Percentiles rank a stretch among this genome's conserved stretches.
These are phyloP conservation scores for Rutstroemia sp. DNA, from an alignment of 2,329 filamentous ascomycete species.

Conservation along the genomic window DNA sequence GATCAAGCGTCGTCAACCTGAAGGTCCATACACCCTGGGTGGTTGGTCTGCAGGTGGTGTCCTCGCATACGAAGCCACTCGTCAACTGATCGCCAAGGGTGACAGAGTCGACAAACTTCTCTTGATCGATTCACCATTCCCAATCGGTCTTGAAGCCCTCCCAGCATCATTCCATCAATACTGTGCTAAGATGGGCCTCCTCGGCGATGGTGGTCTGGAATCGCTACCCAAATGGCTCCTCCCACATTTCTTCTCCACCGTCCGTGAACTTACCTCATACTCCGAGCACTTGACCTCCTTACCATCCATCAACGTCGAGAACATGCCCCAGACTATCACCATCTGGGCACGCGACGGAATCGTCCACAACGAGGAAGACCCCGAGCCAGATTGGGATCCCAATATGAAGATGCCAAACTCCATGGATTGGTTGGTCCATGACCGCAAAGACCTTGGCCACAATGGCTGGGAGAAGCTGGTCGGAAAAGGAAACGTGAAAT, in stretches of 20 bases:
- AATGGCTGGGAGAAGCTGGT: constrained; percentile 50
- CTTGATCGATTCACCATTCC: constrained; percentile 58
- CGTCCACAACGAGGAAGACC: constrained; percentile 52
- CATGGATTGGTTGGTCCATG: constrained; percentile 63
- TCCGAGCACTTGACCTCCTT: constrained; percentile 60
- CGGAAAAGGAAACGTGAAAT: constrained; percentile 13
- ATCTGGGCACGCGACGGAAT: constrained; percentile 70
- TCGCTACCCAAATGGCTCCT: constrained; percentile 58
- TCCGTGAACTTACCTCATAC: constrained; percentile 47
- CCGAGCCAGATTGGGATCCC: constrained; percentile 52
- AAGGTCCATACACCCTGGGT: constrained; percentile 58
- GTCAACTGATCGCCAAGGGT: constrained; percentile 48
- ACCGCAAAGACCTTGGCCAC: constrained; percentile 61
- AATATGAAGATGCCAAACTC: constrained; percentile 36
- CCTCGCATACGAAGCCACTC: constrained; percentile 59
- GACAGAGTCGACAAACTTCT: constrained; percentile 52
- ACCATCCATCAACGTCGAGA: constrained; percentile 43
- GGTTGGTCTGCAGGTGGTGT: constrained; percentile 73
- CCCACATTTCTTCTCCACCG: constrained; percentile 56
- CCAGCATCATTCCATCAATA: constrained; percentile 46
- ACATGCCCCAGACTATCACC: constrained; percentile 52
- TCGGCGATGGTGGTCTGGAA: constrained; percentile 43
- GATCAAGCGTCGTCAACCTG: constrained; percentile 61
- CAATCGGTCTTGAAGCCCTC: constrained; percentile 58
- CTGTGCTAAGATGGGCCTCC: constrained; percentile 63